phyloP scores from a whole-genome alignment of 371 early-diverging fungal genomes.

The Zychaea mexicana region DNA sequence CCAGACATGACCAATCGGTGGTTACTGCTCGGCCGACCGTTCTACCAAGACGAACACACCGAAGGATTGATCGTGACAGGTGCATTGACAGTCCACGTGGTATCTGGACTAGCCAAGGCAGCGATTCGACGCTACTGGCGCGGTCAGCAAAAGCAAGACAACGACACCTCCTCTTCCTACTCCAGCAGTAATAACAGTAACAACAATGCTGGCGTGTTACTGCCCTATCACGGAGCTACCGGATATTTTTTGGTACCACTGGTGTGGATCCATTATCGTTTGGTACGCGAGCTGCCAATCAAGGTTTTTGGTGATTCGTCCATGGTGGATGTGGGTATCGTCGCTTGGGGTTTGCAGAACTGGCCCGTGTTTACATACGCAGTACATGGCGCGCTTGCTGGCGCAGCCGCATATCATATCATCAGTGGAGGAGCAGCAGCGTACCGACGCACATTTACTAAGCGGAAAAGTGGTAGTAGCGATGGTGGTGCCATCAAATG shows the following conservation, averaged over 20 bases:
- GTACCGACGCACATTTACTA: conserved; percentile 15
- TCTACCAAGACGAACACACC: conserved; percentile 48
- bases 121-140: conserved; percentile 31
- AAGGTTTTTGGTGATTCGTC: conserved; percentile 46
- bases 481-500: no score
- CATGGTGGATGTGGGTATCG: conserved; percentile 45
- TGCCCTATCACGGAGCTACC: conserved; percentile 25
- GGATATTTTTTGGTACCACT: conserved; percentile 39
- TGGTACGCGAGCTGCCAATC: conserved; percentile 34
- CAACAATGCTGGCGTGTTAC: neutral
- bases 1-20: conserved; percentile 31
- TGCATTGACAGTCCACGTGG: conserved; percentile 31
- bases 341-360: conserved; percentile 49
- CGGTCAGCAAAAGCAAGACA: neutral
- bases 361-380: conserved; percentile 36
- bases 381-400: conserved; percentile 31
- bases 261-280: conserved; percentile 31
- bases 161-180: no score
- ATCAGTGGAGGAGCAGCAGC: conserved; percentile 26
- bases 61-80: conserved; percentile 45
- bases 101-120: conserved; percentile 33
- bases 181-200: conserved; percentile 7
- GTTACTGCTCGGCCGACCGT: conserved; percentile 39
- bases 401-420: conserved; percentile 34
- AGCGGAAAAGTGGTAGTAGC: neutral